Evolutionary conservation across 176 grass and related monocot genomes (phyloP).

Genomic region (Secale cereale): DNA sequence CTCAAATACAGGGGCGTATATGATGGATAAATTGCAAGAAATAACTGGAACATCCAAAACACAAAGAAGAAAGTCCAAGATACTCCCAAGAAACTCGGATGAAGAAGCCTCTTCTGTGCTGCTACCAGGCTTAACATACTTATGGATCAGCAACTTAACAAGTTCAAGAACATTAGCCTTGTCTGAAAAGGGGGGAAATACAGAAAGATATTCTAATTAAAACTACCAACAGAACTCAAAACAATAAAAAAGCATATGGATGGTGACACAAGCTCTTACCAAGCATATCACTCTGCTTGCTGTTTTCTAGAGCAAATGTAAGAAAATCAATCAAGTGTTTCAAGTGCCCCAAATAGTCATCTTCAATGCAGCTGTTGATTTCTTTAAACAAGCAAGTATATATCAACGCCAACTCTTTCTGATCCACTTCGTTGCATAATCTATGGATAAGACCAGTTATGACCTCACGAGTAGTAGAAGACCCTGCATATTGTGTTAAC

Average conservation of each 20-base stretch:
- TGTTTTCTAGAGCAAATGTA: slow-evolving; percentile 57
- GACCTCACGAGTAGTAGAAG: slow-evolving; percentile 48
- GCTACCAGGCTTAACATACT: slow-evolving; percentile 45
- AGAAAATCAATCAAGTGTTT: slow-evolving; percentile 64
- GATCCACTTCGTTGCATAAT: slow-evolving; percentile 66
- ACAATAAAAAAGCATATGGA: slow-evolving; percentile 2
- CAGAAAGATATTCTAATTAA: slow-evolving; percentile 22
- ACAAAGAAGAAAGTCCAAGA: slow-evolving; percentile 72
- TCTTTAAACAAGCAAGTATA: slow-evolving; percentile 68
- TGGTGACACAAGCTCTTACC: slow-evolving; percentile 40
- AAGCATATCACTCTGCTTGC: slow-evolving; percentile 36
- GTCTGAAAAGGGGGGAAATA: slow-evolving; percentile 39
- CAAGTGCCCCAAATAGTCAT: slow-evolving; percentile 56
- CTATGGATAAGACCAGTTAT: slow-evolving; percentile 67
- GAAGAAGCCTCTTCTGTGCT: slow-evolving; percentile 26
- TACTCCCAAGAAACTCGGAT: slow-evolving; percentile 48
- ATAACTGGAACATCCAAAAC: slow-evolving; percentile 75
- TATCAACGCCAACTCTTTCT: slow-evolving; percentile 64
- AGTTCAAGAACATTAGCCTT: slow-evolving; percentile 48
- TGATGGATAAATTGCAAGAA: slow-evolving; percentile 42
- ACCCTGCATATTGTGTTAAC: slow-evolving; percentile 43
- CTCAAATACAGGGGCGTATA: slow-evolving; percentile 71
- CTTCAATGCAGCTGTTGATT: slow-evolving; percentile 48
- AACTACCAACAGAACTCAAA: slow-evolving; percentile 19
- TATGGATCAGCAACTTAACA: slow-evolving; percentile 52